phyloP scores from a whole-genome alignment of 441 rosid genomes.

The Corymbia citriodora region DNA sequence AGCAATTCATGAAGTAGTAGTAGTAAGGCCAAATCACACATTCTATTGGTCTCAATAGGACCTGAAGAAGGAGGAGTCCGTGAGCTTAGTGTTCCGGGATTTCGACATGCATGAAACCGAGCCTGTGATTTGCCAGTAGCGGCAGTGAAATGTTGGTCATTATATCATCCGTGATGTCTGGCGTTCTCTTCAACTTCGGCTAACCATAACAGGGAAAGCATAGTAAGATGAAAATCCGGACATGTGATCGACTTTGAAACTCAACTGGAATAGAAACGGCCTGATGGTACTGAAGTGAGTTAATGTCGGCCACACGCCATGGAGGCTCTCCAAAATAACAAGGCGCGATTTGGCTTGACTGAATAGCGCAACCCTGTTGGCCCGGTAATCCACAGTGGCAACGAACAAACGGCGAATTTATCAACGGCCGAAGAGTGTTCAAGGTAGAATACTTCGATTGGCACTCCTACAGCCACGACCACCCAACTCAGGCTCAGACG shows the following conservation, averaged over 20 bases:
- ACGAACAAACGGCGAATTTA: background rate
- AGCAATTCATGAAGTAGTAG: too few relatives aligned
- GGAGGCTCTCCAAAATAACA: background rate
- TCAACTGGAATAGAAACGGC: background rate
- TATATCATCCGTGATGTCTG: too few relatives aligned
- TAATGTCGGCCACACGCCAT: background rate
- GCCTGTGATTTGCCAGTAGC: background rate
- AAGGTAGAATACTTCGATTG: background rate
- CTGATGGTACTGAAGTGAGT: background rate
- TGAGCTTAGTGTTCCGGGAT: background rate
- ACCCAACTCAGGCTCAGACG: background rate
- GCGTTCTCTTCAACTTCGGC: too few relatives aligned
- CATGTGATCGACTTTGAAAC: accelerated
- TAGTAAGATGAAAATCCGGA: too few relatives aligned
- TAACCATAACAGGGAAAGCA: too few relatives aligned
- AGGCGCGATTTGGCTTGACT: background rate
- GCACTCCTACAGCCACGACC: background rate
- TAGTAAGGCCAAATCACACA: too few relatives aligned
- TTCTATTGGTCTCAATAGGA: too few relatives aligned
- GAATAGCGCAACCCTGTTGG: background rate
- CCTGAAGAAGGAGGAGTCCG: background rate
- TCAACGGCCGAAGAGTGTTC: background rate
- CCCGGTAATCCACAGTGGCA: background rate
- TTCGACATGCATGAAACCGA: background rate
- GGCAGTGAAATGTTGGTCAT: too few relatives aligned